Evolutionary conservation across 805 yeast species (phyloP).

Genomic region (Peterozyma toletana): DNA sequence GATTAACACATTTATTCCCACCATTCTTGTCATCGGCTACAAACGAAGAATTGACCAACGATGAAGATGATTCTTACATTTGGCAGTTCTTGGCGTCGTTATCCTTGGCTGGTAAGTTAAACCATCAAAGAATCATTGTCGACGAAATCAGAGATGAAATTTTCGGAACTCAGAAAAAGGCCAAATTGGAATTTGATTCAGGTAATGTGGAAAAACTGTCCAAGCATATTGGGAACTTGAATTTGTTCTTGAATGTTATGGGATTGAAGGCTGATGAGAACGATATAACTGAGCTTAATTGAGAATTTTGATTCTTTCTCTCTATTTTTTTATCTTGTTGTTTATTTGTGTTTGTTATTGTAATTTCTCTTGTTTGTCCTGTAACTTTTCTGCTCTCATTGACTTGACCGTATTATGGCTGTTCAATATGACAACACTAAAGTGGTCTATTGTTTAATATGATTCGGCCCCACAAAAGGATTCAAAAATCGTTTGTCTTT

Average conservation of each 20-base stretch:
- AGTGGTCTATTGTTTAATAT: too few relatives aligned
- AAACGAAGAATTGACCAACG: conserved; percentile 26
- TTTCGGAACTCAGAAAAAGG: conserved; percentile 77
- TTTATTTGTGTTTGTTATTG: background rate
- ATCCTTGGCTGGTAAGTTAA: conserved; percentile 82
- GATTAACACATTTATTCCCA: conserved; percentile 76
- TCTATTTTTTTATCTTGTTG: background rate
- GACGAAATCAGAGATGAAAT: conserved; percentile 92
- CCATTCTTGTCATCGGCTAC: conserved; percentile 37
- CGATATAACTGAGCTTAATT: conserved; percentile 72
- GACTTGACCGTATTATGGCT: too few relatives aligned
- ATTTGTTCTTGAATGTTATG: conserved; percentile 91
- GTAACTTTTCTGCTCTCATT: background rate
- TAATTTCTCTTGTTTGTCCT: background rate
- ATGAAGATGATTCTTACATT: conserved; percentile 71
- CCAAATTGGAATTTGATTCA: conserved; percentile 37
- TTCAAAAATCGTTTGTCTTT: too few relatives aligned
- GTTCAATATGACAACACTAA: too few relatives aligned
- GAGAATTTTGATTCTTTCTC: background rate
- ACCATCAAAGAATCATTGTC: conserved; percentile 88
- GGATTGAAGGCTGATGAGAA: conserved; percentile 89
- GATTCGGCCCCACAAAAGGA: too few relatives aligned
- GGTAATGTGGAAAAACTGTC: conserved; percentile 41
- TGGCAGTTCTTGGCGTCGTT: conserved; percentile 97
- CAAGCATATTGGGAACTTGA: conserved; percentile 64